phyloP scores from a whole-genome alignment of 371 early-diverging fungal genomes.

The Apophysomyces trapeziformis region DNA sequence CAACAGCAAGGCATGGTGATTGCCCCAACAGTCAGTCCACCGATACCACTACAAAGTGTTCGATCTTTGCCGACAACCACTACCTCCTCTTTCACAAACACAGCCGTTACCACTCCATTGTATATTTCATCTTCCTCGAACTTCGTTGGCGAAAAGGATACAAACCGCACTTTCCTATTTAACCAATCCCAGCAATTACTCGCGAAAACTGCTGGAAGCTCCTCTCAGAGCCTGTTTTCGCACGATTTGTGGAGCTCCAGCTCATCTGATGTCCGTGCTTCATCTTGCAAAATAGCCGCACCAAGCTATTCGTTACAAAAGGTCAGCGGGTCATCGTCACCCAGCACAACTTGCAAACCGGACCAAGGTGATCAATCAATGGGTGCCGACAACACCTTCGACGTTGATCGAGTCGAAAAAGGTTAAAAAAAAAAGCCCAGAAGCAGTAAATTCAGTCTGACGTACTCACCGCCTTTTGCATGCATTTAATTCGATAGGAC shows the following conservation, averaged over 20 bases:
- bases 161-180: no score
- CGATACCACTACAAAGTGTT: no score
- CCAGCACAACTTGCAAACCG: background rate
- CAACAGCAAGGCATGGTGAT: background rate
- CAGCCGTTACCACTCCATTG: background rate
- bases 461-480: background rate
- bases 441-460: no score
- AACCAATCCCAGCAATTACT: background rate
- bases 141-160: no score
- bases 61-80: no score
- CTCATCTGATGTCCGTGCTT: background rate
- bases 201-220: background rate
- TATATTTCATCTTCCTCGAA: background rate
- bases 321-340: background rate
- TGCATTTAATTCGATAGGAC: background rate
- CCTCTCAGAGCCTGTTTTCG: background rate
- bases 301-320: background rate
- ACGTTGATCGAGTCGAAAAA: conserved; percentile 10
- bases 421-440: conserved; percentile 1
- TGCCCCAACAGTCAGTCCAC: background rate
- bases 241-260: background rate
- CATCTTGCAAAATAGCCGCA: background rate
- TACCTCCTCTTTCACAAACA: no score
- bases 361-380: background rate
- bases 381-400: conserved; percentile 6